Conservation (phyloP, 768 basidiomycete genomes). For the Suillus cothurnatus region DNA sequence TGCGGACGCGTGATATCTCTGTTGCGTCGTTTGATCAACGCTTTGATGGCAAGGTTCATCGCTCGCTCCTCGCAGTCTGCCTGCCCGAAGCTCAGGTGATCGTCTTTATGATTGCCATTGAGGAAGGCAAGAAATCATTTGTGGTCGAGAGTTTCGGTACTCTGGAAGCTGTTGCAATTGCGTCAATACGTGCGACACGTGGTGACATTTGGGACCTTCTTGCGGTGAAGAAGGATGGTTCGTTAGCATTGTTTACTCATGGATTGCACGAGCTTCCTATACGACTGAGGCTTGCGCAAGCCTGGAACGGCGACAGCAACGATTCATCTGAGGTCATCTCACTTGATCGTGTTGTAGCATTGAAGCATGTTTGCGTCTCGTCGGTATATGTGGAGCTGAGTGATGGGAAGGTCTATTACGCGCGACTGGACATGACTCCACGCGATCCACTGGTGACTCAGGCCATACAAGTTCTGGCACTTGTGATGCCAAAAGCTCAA, state of each 20-base stretch:
- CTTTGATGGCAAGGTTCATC: constrained; percentile 54
- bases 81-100: constrained; percentile 48
- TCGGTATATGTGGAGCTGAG: constrained; percentile 55
- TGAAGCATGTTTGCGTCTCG: constrained; percentile 52
- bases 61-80: constrained; percentile 58
- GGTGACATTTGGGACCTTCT: constrained; percentile 68
- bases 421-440: constrained; percentile 58
- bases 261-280: constrained; percentile 50
- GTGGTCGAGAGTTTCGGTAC: constrained; percentile 40
- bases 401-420: constrained; percentile 48
- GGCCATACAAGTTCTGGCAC: constrained; percentile 63
- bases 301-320: constrained; percentile 5
- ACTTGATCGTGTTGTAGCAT: constrained; percentile 40
- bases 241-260: constrained; percentile 62
- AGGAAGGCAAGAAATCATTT: constrained; percentile 42
- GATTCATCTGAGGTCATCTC: constrained; percentile 11
- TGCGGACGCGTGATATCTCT: constrained; percentile 37
- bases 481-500: constrained; percentile 56
- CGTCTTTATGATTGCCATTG: constrained; percentile 50
- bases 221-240: constrained; percentile 57
- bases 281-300: constrained; percentile 25
- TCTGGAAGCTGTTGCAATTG: constrained; percentile 51
- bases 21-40: constrained; percentile 67
- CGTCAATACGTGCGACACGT: constrained; percentile 66
- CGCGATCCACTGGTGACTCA: constrained; percentile 56